Evolutionary conservation across 2,329 filamentous ascomycete species (phyloP).

Genomic region (Ascochyta pisi): DNA sequence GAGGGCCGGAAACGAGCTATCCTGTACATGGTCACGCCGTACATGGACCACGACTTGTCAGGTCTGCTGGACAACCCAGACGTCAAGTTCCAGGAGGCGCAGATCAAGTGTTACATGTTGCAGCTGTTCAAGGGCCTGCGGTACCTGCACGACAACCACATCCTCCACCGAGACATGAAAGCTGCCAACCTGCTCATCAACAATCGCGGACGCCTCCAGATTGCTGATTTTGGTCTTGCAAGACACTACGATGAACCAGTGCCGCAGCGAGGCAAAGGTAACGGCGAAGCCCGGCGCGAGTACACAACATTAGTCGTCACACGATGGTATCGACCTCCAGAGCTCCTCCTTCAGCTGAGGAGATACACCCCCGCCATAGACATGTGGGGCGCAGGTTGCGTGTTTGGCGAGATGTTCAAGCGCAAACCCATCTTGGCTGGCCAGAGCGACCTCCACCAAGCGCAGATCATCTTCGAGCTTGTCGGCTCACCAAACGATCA

Average conservation of each 20-base stretch:
- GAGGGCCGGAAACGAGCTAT: slow-evolving; percentile 70
- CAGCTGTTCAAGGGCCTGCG: slow-evolving; percentile 88
- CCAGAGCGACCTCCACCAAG: slow-evolving; percentile 86
- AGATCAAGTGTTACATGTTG: slow-evolving; percentile 98
- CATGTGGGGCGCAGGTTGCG: slow-evolving; percentile 98
- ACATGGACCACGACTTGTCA: slow-evolving; percentile 99
- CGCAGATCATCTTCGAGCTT: slow-evolving; percentile 91
- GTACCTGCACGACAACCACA: slow-evolving; percentile 85
- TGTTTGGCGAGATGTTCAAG: slow-evolving; percentile 97
- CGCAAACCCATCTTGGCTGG: slow-evolving; percentile 92
- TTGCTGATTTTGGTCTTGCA: slow-evolving; percentile 95
- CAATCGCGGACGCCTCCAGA: slow-evolving; percentile 91
- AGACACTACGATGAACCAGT: slow-evolving; percentile 88
- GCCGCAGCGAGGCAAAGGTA: slow-evolving; percentile 77
- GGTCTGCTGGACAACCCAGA: slow-evolving; percentile 94
- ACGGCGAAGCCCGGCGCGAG: slow-evolving; percentile 83
- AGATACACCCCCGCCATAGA: slow-evolving; percentile 98
- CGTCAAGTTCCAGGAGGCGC: slow-evolving; percentile 83
- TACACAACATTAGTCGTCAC: slow-evolving; percentile 98
- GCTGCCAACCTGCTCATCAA: slow-evolving; percentile 96
- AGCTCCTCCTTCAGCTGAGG: slow-evolving; percentile 85
- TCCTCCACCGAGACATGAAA: slow-evolving; percentile 98
- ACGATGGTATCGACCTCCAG: slow-evolving; percentile 94
- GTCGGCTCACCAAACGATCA: slow-evolving; percentile 89
- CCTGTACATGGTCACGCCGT: slow-evolving; percentile 98